Conservation (phyloP, 2,329 filamentous ascomycete species). For the Biscogniauxia mediterranea region DNA sequence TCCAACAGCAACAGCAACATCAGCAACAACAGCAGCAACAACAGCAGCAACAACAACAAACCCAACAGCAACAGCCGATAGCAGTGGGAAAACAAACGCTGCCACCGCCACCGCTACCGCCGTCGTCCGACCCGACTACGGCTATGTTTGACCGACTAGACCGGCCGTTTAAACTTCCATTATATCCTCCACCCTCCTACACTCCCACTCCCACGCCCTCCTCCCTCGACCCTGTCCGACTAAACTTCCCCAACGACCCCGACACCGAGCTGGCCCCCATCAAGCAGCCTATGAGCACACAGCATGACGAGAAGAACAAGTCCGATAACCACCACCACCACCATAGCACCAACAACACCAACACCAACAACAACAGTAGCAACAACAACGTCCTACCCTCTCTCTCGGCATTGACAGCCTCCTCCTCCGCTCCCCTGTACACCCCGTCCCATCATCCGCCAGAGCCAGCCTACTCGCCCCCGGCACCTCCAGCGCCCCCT, state of each 20-base stretch:
- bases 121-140: conserved; percentile 16
- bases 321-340: neutral
- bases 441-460: conserved; percentile 26
- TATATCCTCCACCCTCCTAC: conserved; percentile 39
- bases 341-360: conserved; percentile 20
- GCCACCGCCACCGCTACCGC: conserved; percentile 13
- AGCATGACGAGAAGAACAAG: conserved; percentile 23
- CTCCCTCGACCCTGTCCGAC: conserved; percentile 32
- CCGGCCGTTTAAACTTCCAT: conserved; percentile 33
- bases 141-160: conserved; percentile 27
- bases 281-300: conserved; percentile 32
- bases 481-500: conserved; percentile 24
- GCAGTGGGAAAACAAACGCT: conserved; percentile 15
- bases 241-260: conserved; percentile 35
- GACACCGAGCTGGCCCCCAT: conserved; percentile 45
- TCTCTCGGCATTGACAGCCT: conserved; percentile 40
- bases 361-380: conserved; percentile 28
- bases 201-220: conserved; percentile 24
- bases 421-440: conserved; percentile 26
- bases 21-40: neutral
- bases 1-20: no score
- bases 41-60: neutral
- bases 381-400: conserved; percentile 40
- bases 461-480: conserved; percentile 27
- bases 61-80: conserved; percentile 13